A percentile compares a stretch with the other conserved stretches of the same genome.
Evolutionary conservation across 176 grass and related monocot genomes (phyloP).

Genomic region (Secale cereale): DNA sequence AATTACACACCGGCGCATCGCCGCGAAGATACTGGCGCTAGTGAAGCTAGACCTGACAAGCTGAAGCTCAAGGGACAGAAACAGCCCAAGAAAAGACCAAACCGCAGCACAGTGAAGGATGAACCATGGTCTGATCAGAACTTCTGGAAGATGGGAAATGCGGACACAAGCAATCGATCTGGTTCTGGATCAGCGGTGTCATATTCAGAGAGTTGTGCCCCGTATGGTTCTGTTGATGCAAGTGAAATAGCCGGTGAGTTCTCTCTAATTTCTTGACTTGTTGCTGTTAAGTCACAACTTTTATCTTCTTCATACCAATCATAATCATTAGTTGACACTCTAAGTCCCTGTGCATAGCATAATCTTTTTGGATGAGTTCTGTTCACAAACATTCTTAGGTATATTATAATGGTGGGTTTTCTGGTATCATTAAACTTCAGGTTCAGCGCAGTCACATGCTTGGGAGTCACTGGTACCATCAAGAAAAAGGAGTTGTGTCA

Average conservation of each 20-base stretch:
- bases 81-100: slow-evolving; percentile 49
- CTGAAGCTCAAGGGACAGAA: slow-evolving; percentile 50
- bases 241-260: slow-evolving; percentile 66
- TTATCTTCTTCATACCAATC: not conserved
- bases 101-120: slow-evolving; percentile 33
- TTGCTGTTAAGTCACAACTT: not conserved
- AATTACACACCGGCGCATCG: slow-evolving; percentile 89
- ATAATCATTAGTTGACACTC: too few relatives aligned
- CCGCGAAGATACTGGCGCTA: slow-evolving; percentile 49
- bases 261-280: not conserved
- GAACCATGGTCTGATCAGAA: slow-evolving; percentile 73
- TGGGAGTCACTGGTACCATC: slow-evolving; percentile 80
- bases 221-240: slow-evolving; percentile 55
- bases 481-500: slow-evolving; percentile 65
- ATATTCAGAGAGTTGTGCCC: slow-evolving; percentile 79
- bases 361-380: not conserved
- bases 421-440: slow-evolving; percentile 32
- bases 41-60: slow-evolving; percentile 55
- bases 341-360: too few relatives aligned
- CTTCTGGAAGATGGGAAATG: slow-evolving; percentile 61
- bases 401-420: slow-evolving; percentile 12
- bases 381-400: not conserved
- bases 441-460: slow-evolving; percentile 81
- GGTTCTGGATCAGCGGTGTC: slow-evolving; percentile 78
- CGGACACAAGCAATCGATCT: slow-evolving; percentile 47